Evolutionary conservation across 176 grass and related monocot species (phyloP).

Genomic region (Lolium perenne): DNA sequence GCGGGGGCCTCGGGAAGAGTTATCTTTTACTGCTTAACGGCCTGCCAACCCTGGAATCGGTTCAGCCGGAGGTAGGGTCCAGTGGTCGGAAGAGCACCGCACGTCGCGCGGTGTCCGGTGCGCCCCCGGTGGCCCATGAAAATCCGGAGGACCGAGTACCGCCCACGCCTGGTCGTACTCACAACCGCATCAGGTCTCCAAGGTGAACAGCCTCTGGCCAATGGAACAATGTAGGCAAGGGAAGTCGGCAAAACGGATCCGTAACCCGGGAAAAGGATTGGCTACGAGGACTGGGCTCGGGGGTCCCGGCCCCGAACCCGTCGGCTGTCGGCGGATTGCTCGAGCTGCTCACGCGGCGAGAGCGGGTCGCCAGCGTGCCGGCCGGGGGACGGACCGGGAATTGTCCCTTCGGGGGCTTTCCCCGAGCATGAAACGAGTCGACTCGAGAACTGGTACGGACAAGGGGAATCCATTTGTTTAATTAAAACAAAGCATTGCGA

Average conservation of each 20-base stretch:
- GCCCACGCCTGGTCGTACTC: constrained; percentile 62
- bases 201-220: constrained; percentile 74
- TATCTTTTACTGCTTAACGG: constrained; percentile 79
- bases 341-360: constrained; percentile 41
- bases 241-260: constrained; percentile 82
- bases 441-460: constrained; percentile 71
- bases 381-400: not conserved
- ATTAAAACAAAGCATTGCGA: constrained; percentile 92
- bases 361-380: constrained; percentile 40
- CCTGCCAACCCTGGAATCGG: constrained; percentile 66
- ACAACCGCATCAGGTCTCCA: constrained; percentile 80
- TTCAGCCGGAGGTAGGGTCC: constrained; percentile 79
- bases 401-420: constrained; percentile 1
- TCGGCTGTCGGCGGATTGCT: constrained; percentile 41
- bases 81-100: constrained; percentile 70
- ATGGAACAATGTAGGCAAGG: constrained; percentile 93
- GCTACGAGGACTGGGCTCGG: constrained; percentile 3
- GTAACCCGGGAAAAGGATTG: constrained; percentile 36
- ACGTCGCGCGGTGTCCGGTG: constrained; percentile 69
- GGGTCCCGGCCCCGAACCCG: constrained; percentile 43
- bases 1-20: constrained; percentile 62
- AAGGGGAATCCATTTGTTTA: constrained; percentile 84
- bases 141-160: constrained; percentile 61
- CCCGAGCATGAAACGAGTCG: constrained; percentile 39
- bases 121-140: constrained; percentile 62